Evolutionary conservation across 495 filamentous ascomycete genomes (phyloP).

Genomic region (Pseudoneurospora amorphoporcata): DNA sequence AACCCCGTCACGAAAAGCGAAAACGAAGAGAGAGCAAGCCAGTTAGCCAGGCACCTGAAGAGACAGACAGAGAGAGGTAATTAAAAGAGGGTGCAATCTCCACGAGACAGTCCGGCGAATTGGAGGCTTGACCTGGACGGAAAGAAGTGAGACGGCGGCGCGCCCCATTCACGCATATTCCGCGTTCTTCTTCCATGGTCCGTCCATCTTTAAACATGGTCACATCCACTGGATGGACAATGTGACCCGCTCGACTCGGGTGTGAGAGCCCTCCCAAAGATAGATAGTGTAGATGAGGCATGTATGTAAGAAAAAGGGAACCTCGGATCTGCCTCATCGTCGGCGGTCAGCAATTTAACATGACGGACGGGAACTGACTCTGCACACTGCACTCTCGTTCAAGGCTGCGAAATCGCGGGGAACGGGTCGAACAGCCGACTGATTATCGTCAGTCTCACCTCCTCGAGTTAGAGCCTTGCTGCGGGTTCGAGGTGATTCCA

Average conservation of each 20-base stretch:
- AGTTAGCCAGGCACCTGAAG: background rate
- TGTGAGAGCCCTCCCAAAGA: background rate
- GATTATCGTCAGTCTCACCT: background rate
- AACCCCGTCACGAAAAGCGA: conserved; percentile 22
- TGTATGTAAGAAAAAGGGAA: background rate
- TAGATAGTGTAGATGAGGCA: background rate
- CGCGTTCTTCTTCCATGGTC: background rate
- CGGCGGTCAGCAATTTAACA: background rate
- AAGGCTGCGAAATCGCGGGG: background rate
- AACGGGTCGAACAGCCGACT: background rate
- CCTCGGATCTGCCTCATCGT: background rate
- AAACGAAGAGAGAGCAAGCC: conserved; percentile 33
- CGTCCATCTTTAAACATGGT: background rate
- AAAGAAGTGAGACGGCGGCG: background rate
- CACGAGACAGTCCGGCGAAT: background rate
- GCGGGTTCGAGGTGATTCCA: background rate
- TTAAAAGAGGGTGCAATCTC: background rate
- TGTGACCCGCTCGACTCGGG: background rate
- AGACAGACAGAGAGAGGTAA: background rate
- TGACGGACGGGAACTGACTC: background rate
- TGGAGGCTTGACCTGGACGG: background rate
- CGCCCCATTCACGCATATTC: background rate
- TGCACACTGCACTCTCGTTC: background rate
- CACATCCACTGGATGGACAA: background rate
- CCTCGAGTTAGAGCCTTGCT: background rate